These are phyloP conservation scores for Arthrobotrys iridis DNA, from an alignment of 2,329 filamentous ascomycete genomes.

Conservation along the genomic window DNA sequence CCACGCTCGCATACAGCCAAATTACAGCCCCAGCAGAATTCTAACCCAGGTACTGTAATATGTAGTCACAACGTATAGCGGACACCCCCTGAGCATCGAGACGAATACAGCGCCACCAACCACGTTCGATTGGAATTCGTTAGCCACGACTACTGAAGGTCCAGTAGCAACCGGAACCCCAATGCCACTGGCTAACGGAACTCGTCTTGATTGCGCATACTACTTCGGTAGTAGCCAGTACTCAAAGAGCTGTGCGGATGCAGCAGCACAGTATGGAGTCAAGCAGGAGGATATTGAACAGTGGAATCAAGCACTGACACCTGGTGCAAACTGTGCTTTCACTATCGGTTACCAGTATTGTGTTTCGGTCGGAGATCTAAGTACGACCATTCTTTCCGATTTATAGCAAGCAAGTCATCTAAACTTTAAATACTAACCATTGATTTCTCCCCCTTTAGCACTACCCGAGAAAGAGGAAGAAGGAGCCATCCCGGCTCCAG, in stretches of 20 bases:
- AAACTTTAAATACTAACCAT: slow-evolving; percentile 7
- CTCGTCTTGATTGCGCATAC: slow-evolving; percentile 56
- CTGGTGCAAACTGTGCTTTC: slow-evolving; percentile 27
- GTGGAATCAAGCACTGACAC: slow-evolving; percentile 31
- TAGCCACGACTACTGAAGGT: slow-evolving; percentile 15
- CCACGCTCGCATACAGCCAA: slow-evolving; percentile 13
- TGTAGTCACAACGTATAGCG: slow-evolving; percentile 53
- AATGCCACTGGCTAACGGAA: slow-evolving; percentile 56
- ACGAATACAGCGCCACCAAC: slow-evolving; percentile 31
- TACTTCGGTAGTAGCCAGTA: slow-evolving; percentile 56
- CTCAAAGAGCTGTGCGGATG: slow-evolving; percentile 48
- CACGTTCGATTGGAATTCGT: slow-evolving; percentile 33
- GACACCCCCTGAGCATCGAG: slow-evolving; percentile 41
- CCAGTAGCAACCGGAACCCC: slow-evolving; percentile 31
- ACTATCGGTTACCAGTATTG: slow-evolving; percentile 38
- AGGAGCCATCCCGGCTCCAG: slow-evolving; percentile 12
- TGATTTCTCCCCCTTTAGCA: slow-evolving; percentile 13
- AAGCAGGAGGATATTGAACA: slow-evolving; percentile 36
- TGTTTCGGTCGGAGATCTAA: slow-evolving; percentile 43
- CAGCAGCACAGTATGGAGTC: slow-evolving; percentile 27
- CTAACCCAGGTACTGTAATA: background rate
- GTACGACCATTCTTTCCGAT: slow-evolving; percentile 3
- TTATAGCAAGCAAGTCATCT: background rate
- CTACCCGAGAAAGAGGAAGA: slow-evolving; percentile 29
- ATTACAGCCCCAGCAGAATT: background rate